A percentile compares a stretch with the other conserved stretches of the same genome.
These are phyloP conservation scores for Aspergillus kassunensis DNA, from an alignment of 495 filamentous ascomycete genomes.

Conservation along the genomic window DNA sequence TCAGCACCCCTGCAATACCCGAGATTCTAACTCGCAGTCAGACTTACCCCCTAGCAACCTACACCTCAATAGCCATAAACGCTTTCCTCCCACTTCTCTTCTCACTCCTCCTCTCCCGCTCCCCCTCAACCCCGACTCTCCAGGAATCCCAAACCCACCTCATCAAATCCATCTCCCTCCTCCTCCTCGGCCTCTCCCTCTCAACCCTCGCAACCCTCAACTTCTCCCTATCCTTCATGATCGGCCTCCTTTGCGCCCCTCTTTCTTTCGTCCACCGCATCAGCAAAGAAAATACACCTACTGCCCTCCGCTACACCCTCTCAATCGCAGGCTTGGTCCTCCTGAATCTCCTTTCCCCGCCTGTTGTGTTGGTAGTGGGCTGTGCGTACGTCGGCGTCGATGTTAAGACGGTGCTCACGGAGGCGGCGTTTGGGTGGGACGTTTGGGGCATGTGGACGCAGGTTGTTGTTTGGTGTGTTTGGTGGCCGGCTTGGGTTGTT, in stretches of 20 bases:
- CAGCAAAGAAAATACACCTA: slow-evolving; percentile 19
- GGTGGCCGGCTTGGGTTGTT: slow-evolving; percentile 95
- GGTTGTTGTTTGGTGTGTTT: slow-evolving; percentile 92
- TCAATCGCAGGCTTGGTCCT: slow-evolving; percentile 31
- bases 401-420: slow-evolving; percentile 56
- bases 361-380: slow-evolving; percentile 53
- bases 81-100: slow-evolving; percentile 56
- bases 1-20: no score
- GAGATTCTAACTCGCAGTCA: slow-evolving; percentile 31
- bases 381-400: slow-evolving; percentile 48
- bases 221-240: slow-evolving; percentile 83
- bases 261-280: slow-evolving; percentile 65
- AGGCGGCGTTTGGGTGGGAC: slow-evolving; percentile 86
- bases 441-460: slow-evolving; percentile 88
- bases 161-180: slow-evolving; percentile 85
- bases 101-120: slow-evolving; percentile 47
- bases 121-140: slow-evolving; percentile 54
- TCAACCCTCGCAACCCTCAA: slow-evolving; percentile 93
- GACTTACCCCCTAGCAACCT: slow-evolving; percentile 49
- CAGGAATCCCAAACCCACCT: slow-evolving; percentile 73
- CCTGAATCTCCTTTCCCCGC: slow-evolving; percentile 61
- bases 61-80: slow-evolving; percentile 55
- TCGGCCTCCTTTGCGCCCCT: slow-evolving; percentile 74
- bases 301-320: slow-evolving; percentile 21
- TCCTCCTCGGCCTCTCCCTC: slow-evolving; percentile 86